Evolutionary conservation across 257 asterid species (phyloP).

Genomic region (Solanum paucissectum): DNA sequence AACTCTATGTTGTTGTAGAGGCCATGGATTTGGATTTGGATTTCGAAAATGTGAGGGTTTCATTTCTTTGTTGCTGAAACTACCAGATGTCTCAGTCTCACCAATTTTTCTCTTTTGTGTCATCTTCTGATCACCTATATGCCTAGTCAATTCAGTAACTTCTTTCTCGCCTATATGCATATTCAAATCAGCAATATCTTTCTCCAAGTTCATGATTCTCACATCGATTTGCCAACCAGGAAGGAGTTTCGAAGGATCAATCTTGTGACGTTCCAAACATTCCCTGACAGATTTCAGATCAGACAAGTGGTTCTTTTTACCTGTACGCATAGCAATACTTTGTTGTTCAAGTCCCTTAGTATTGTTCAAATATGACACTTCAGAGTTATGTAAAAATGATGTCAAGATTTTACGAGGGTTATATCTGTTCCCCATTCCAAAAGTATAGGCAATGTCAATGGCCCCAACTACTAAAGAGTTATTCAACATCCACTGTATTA

Average conservation of each 20-base stretch:
- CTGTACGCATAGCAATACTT: slow-evolving; percentile 38
- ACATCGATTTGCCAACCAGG: slow-evolving; percentile 72
- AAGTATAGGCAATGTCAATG: slow-evolving; percentile 48
- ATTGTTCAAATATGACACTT: slow-evolving; percentile 30
- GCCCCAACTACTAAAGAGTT: slow-evolving; percentile 58
- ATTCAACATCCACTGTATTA: slow-evolving; percentile 45
- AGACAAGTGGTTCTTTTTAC: slow-evolving; percentile 49
- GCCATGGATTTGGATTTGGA: slow-evolving; percentile 11
- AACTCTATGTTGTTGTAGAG: slow-evolving; percentile 22
- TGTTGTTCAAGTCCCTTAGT: not conserved
- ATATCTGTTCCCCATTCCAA: slow-evolving; percentile 51
- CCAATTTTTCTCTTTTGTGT: slow-evolving; percentile 46
- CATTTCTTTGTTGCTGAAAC: slow-evolving; percentile 30
- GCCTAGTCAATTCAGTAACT: slow-evolving; percentile 12
- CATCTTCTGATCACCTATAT: slow-evolving; percentile 9
- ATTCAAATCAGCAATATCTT: slow-evolving; percentile 11
- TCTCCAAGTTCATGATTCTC: slow-evolving; percentile 41
- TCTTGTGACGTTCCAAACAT: slow-evolving; percentile 52
- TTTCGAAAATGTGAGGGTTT: slow-evolving; percentile 32
- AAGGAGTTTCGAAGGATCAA: slow-evolving; percentile 48
- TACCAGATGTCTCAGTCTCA: slow-evolving; percentile 16
- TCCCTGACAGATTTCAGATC: slow-evolving; percentile 35
- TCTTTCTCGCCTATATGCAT: slow-evolving; percentile 1
- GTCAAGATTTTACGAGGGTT: slow-evolving; percentile 39
- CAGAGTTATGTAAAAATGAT: slow-evolving; percentile 45